Conservation (phyloP, 177 flowering plant species). For the Telopea speciosissima region DNA sequence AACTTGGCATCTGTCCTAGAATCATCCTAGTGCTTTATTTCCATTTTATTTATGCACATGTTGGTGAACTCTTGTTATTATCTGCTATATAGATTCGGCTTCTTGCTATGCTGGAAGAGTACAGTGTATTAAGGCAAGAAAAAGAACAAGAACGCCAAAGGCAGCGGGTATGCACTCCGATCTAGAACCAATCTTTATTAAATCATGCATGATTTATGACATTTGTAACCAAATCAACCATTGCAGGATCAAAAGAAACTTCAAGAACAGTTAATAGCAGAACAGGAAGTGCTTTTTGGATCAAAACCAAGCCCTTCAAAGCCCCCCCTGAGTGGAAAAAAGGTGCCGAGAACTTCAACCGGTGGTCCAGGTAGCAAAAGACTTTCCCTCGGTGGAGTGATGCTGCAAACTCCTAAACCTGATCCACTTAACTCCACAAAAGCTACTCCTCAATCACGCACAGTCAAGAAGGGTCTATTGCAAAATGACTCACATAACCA, state of each 20-base stretch:
- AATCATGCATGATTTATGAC: neutral
- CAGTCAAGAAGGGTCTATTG: constrained; percentile 29
- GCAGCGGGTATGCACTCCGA: constrained; percentile 39
- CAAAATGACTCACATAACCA: constrained; percentile 10
- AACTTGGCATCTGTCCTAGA: neutral
- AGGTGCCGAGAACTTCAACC: constrained; percentile 60
- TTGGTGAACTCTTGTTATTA: too few species aligned
- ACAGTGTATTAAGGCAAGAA: constrained; percentile 51
- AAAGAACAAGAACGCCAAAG: constrained; percentile 72
- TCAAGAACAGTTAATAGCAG: constrained; percentile 63
- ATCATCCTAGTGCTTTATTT: too few species aligned
- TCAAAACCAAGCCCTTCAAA: constrained; percentile 93
- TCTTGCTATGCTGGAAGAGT: constrained; percentile 67
- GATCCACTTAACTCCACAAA: constrained; percentile 30
- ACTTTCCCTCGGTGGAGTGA: constrained; percentile 63
- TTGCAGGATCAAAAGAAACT: constrained; percentile 67
- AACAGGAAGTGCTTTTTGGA: constrained; percentile 72
- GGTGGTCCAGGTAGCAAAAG: constrained; percentile 53
- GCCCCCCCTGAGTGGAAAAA: constrained; percentile 52
- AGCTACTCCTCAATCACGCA: constrained; percentile 25
- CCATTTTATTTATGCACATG: too few species aligned
- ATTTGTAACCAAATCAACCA: neutral
- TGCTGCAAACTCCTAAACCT: constrained; percentile 52
- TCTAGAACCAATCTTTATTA: neutral
- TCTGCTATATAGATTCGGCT: constrained; percentile 42